phyloP scores from a whole-genome alignment of 106 monocot species.

The Allium fistulosum region DNA sequence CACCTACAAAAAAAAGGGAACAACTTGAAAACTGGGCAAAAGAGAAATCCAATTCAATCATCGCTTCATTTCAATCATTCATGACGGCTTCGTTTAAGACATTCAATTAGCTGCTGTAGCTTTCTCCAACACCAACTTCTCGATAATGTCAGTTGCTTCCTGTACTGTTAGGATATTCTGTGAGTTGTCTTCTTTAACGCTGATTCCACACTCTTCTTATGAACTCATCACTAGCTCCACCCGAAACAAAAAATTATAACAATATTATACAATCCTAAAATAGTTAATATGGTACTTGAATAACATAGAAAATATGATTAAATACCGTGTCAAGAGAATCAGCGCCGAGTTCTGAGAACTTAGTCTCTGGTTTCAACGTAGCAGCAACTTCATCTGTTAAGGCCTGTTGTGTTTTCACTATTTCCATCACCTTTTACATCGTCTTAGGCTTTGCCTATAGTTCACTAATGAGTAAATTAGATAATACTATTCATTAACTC shows the following conservation, averaged over 20 bases:
- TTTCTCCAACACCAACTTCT: constrained; percentile 25
- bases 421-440: constrained; percentile 41
- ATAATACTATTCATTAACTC: no score
- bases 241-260: constrained; percentile 1
- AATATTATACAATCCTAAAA: not conserved
- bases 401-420: constrained; percentile 70
- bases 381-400: constrained; percentile 28
- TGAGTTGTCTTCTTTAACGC: constrained; percentile 38
- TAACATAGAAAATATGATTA: not conserved
- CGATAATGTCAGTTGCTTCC: constrained; percentile 45
- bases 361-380: constrained; percentile 22
- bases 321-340: constrained; percentile 41
- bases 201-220: constrained; percentile 39
- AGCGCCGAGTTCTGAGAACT: constrained; percentile 35
- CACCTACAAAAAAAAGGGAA: not conserved
- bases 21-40: not conserved
- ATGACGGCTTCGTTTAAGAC: no score
- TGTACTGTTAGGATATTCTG: constrained; percentile 41
- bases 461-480: not conserved
- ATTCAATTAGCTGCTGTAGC: not conserved
- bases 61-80: not conserved
- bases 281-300: not conserved
- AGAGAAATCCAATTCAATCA: not conserved
- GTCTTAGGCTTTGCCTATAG: constrained; percentile 45
- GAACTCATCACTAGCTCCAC: constrained; percentile 46